Percentiles rank a stretch among this genome's conserved stretches.
These are phyloP conservation scores for Sporisorium iseilematis-ciliati DNA, from an alignment of 1,284 basidiomycete species.

Conservation along the genomic window DNA sequence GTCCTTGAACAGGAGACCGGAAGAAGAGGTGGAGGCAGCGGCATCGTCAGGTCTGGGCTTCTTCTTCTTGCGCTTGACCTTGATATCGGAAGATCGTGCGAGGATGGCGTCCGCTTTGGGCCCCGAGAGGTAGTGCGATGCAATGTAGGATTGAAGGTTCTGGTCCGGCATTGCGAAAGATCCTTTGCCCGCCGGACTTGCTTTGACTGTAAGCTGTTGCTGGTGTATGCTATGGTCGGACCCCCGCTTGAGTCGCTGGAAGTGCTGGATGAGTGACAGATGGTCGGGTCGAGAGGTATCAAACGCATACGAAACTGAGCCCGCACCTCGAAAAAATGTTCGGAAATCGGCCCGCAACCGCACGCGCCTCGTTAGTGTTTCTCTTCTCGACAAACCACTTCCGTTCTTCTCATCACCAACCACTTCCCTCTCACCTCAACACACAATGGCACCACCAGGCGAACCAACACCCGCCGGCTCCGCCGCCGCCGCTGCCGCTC, in stretches of 20 bases:
- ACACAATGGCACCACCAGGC: constrained; percentile 46
- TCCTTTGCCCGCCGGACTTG: no score
- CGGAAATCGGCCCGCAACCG: no score
- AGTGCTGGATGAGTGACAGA: no score
- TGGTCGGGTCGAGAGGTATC: no score
- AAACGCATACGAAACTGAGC: no score
- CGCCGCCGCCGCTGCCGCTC: constrained; percentile 42
- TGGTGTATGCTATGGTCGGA: no score
- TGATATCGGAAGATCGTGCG: constrained; percentile 74
- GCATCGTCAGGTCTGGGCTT: constrained; percentile 72
- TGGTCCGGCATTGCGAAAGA: constrained; percentile 64
- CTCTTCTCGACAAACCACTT: no score
- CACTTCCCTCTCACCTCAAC: neutral
- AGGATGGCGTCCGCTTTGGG: constrained; percentile 96
- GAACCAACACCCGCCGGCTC: constrained; percentile 43
- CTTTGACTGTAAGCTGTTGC: no score
- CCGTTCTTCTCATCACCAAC: no score
- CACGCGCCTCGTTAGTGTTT: no score
- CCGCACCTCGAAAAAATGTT: no score
- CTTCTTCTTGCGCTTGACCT: constrained; percentile 78
- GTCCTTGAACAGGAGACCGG: constrained; percentile 57
- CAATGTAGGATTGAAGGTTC: constrained; percentile 73
- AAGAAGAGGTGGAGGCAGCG: constrained; percentile 2
- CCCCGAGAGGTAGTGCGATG: constrained; percentile 87
- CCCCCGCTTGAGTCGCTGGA: no score